Percentiles rank a stretch among this genome's conserved stretches.
Evolutionary conservation across 1,284 basidiomycete species (phyloP).

Genomic region (Sanguinoderma infundibulare): DNA sequence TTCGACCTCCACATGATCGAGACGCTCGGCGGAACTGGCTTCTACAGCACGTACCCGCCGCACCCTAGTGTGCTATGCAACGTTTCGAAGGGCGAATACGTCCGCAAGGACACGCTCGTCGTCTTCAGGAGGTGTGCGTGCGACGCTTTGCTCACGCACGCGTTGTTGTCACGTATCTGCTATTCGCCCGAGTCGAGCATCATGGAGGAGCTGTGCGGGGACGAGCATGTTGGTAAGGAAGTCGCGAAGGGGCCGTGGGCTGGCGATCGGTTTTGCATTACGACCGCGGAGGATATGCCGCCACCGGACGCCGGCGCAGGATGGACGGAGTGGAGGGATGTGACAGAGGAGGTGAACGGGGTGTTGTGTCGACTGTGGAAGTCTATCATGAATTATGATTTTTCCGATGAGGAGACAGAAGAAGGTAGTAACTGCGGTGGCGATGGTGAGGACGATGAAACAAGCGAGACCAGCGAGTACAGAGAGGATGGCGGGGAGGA

Average conservation of each 20-base stretch:
- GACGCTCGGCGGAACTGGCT: background rate
- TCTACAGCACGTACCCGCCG: background rate
- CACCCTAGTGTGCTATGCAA: background rate
- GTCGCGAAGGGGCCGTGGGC: conserved; percentile 25
- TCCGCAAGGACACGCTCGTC: background rate
- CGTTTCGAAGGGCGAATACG: conserved; percentile 2
- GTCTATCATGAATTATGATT: no score
- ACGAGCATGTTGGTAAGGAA: background rate
- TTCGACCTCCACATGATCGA: background rate
- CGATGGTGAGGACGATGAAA: no score
- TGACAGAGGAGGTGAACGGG: conserved; percentile 12
- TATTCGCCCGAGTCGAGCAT: conserved; percentile 17
- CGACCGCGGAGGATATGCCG: conserved; percentile 13
- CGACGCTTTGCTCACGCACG: conserved; percentile 19
- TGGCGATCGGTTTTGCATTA: conserved; percentile 38
- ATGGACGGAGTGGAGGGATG: conserved; percentile 25
- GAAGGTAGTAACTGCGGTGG: background rate
- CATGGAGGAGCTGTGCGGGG: background rate
- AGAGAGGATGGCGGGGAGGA: no score
- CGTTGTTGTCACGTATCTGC: conserved; percentile 22
- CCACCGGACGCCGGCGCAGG: background rate
- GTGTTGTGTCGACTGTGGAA: conserved; percentile 1
- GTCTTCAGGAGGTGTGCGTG: background rate
- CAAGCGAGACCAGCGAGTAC: no score
- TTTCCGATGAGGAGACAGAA: background rate